Evolutionary conservation across 164 flowering plant species (phyloP), one percentile per base, ranked within the genome.

Genomic region (Umbilicus rupestris): DNA sequence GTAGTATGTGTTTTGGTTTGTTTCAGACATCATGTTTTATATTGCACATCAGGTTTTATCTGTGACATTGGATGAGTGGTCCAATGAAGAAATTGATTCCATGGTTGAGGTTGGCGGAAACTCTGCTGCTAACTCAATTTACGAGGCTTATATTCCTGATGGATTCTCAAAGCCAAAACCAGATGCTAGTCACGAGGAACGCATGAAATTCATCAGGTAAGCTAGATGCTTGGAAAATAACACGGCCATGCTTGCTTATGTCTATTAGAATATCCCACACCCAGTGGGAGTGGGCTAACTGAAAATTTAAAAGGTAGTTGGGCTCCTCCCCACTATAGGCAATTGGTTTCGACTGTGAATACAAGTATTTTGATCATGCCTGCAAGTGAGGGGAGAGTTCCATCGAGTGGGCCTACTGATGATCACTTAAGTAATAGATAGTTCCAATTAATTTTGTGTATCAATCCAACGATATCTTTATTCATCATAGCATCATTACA

Each of bases 21-120:
- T 12, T 31, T n/a, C n/a, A n/a, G n/a, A n/a, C 46, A 39, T 10
- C n/a, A 39, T 16, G 45, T 37, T 6, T 30, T 39, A 45, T 29
- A 49, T 49, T 49, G n/a, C 24, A 67, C 3, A 72, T 69, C 87
- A 94, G 99, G 96, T 94, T 65, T 79, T 94, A 74, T 94, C 99
- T 31, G 89, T 94, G 77, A 85, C 97, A 65, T 78, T 94, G 73
- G 97, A 94, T 81, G 99, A 91, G 1, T 94, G 97, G 99, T 80
- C 92, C 64, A 92, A 89, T 59, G 97, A 83, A 58, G 93, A 89
- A 74, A 74, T 94, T 71, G 96, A 94, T 55, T 69, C 91, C 62
- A 91, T 94, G 96, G 60, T 87, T 74, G 97, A 94, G 77, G 96
- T 91, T 71, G 99, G 99, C 71, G 99, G 97, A 72, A 94, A 94